Evolutionary conservation across 176 grass and related monocot genomes (phyloP).

Genomic region (Aegilops bicornis): DNA sequence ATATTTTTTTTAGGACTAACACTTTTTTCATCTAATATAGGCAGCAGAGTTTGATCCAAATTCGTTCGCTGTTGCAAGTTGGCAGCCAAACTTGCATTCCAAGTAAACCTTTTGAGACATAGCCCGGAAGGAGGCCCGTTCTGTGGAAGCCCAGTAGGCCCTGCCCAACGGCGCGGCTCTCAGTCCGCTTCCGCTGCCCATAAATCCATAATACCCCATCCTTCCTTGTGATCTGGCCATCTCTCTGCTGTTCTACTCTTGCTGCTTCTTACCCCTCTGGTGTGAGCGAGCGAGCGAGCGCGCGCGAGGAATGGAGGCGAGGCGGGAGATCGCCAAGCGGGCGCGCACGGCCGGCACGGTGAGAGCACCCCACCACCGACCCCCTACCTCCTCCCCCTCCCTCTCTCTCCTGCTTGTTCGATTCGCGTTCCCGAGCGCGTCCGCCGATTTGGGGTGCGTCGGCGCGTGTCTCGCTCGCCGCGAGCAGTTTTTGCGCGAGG

Average conservation of each 20-base stretch:
- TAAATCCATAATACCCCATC: not conserved
- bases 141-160: not conserved
- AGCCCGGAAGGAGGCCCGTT: not conserved
- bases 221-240: not conserved
- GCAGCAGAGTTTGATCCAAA: no score
- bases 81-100: no score
- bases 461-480: not conserved
- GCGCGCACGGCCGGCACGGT: constrained; percentile 42
- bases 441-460: not conserved
- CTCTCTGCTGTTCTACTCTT: not conserved
- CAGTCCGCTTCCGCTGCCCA: not conserved
- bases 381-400: no score
- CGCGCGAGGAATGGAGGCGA: not conserved
- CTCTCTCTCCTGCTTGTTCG: not conserved
- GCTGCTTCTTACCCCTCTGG: not conserved
- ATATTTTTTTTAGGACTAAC: no score
- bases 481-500: not conserved
- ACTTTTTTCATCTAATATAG: no score
- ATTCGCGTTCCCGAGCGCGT: not conserved
- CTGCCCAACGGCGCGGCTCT: not conserved
- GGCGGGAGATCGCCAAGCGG: constrained; percentile 38
- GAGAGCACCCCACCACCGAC: not conserved
- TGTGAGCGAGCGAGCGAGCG: not conserved
- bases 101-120: not conserved
- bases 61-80: no score